Conservation (phyloP, 2,329 filamentous ascomycete species). For the Botrytis aclada region DNA sequence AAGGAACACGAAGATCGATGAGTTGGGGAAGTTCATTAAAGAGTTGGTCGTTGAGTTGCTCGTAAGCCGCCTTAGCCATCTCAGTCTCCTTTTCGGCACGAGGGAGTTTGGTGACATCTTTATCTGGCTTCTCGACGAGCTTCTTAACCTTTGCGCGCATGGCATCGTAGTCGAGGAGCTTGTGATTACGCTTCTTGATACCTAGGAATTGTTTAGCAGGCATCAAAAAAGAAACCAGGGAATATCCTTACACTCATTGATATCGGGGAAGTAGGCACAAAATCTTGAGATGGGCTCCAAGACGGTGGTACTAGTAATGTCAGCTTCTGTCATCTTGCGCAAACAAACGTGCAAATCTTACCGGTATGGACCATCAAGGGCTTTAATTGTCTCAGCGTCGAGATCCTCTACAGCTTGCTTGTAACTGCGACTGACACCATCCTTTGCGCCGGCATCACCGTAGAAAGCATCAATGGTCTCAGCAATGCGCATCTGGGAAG, state of each 20-base stretch:
- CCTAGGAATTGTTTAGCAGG: conserved; percentile 45
- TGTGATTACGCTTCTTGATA: conserved; percentile 98
- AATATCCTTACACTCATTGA: conserved; percentile 77
- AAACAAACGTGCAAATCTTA: conserved; percentile 38
- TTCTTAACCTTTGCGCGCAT: conserved; percentile 96
- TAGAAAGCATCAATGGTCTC: conserved; percentile 99
- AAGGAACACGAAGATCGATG: conserved; percentile 94
- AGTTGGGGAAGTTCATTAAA: conserved; percentile 90
- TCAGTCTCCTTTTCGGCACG: conserved; percentile 95
- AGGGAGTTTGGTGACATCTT: conserved; percentile 94
- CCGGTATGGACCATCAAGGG: conserved; percentile 92
- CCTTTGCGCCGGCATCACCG: conserved; percentile 88
- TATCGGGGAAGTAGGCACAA: conserved; percentile 97
- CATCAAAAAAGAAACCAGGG: not conserved
- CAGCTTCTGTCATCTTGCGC: conserved; percentile 18
- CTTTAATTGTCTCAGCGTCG: conserved; percentile 97
- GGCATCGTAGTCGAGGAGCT: conserved; percentile 96
- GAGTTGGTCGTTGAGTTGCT: conserved; percentile 95
- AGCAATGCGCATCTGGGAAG: conserved; percentile 98
- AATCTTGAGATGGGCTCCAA: conserved; percentile 94
- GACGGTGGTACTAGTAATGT: conserved; percentile 68
- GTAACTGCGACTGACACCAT: conserved; percentile 94
- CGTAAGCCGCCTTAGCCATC: conserved; percentile 88
- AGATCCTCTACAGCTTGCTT: conserved; percentile 98
- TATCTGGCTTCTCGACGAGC: conserved; percentile 96